Evolutionary conservation across 116 monocot species (phyloP).

Genomic region (Papilionanthe hybrid): DNA sequence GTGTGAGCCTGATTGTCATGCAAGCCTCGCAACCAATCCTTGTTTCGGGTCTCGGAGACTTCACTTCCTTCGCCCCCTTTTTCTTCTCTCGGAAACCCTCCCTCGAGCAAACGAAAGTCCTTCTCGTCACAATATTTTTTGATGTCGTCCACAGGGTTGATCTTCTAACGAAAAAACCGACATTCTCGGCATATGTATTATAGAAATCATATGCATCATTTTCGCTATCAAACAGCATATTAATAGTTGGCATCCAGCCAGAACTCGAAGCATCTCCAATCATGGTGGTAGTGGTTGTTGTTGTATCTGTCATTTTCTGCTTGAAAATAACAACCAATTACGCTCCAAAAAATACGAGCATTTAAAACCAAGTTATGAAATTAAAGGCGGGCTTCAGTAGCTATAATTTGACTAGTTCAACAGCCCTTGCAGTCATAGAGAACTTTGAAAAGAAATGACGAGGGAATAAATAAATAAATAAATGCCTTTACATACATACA

Average conservation of each 20-base stretch:
- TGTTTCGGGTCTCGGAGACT: slow-evolving; percentile 39
- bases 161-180: slow-evolving; percentile 45
- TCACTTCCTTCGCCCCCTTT: slow-evolving; percentile 42
- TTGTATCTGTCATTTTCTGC: not conserved
- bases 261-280: slow-evolving; percentile 8
- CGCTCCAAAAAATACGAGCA: not conserved
- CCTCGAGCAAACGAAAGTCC: slow-evolving; percentile 49
- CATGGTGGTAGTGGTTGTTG: not conserved
- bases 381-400: not conserved
- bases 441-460: not conserved
- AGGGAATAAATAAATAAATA: not conserved
- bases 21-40: slow-evolving; percentile 44
- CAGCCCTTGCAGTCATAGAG: not conserved
- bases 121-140: slow-evolving; percentile 44
- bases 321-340: not conserved
- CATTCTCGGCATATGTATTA: slow-evolving; percentile 36
- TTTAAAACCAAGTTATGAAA: not conserved
- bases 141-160: slow-evolving; percentile 52
- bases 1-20: slow-evolving; percentile 46
- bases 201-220: slow-evolving; percentile 52
- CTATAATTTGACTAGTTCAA: not conserved
- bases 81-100: slow-evolving; percentile 52
- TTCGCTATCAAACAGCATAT: slow-evolving; percentile 49
- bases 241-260: slow-evolving; percentile 24
- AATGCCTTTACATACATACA: too few relatives aligned